A percentile compares a stretch with the other conserved stretches of the same genome.
These are phyloP conservation scores for Penicillium frequentans DNA, from an alignment of 2,329 filamentous ascomycete genomes.

Conservation along the genomic window DNA sequence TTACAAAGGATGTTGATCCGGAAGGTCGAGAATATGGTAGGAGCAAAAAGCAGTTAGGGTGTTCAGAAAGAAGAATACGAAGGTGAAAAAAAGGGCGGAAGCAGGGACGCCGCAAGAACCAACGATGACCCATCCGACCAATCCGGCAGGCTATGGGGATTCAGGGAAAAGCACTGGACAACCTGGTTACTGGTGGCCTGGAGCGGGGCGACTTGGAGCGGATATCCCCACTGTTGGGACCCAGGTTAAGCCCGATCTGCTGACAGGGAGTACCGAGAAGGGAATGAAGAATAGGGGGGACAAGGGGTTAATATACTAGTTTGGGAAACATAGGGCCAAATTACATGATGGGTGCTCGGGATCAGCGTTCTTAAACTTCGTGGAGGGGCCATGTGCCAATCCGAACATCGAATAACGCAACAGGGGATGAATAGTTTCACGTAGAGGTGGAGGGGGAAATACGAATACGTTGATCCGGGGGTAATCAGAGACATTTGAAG, in stretches of 20 bases:
- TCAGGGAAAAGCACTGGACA: neutral
- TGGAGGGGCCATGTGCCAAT: neutral
- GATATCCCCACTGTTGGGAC: conserved; percentile 8
- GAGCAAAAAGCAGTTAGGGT: neutral
- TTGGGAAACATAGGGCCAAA: neutral
- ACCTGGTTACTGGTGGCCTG: neutral
- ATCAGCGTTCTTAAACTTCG: neutral
- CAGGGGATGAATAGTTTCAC: neutral
- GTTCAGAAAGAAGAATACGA: neutral
- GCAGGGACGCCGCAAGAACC: conserved; percentile 4
- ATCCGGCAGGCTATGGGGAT: conserved; percentile 6
- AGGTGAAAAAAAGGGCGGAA: neutral
- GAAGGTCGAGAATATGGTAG: neutral
- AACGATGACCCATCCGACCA: conserved; percentile 6
- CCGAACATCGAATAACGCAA: neutral
- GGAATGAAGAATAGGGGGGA: neutral
- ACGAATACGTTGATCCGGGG: conserved; percentile 8
- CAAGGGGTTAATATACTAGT: neutral
- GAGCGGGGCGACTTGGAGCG: conserved; percentile 15
- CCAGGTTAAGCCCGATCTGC: conserved; percentile 3
- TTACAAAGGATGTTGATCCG: neutral
- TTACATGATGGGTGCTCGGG: neutral
- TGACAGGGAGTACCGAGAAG: neutral
- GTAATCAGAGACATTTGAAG: neutral
- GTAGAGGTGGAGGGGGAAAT: neutral